Evolutionary conservation across 345 rosid genomes (phyloP).

Genomic region (Odontarrhena argentea): DNA sequence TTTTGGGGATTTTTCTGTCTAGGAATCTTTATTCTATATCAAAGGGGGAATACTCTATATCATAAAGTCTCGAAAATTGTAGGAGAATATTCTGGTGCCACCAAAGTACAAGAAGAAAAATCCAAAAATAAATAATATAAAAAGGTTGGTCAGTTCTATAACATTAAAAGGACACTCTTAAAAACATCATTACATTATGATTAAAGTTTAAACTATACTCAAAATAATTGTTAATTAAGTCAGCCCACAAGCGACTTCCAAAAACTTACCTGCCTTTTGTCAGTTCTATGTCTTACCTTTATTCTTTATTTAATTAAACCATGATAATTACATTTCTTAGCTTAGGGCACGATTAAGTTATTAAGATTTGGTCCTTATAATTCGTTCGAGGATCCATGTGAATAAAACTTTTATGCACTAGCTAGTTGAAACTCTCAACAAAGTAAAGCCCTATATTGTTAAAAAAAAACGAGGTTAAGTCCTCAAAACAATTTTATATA

Average conservation of each 20-base stretch:
- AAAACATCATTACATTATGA: constrained; percentile 93
- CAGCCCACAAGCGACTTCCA: constrained; percentile 85
- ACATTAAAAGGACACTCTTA: constrained; percentile 31
- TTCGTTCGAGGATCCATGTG: constrained; percentile 6
- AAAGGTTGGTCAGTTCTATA: constrained; percentile 28
- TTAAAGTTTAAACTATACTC: constrained; percentile 49
- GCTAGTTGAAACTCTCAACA: constrained; percentile 25
- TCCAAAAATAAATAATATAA: constrained; percentile 61
- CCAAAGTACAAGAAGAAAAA: constrained; percentile 81
- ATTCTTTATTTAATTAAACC: constrained; percentile 24
- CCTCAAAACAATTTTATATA: constrained; percentile 3
- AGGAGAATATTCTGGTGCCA: constrained; percentile 93
- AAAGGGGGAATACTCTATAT: constrained; percentile 20
- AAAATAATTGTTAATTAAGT: constrained; percentile 56
- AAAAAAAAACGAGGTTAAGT: not conserved
- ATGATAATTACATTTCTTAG: constrained; percentile 21
- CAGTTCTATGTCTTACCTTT: constrained; percentile 66
- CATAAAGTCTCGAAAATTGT: constrained; percentile 52
- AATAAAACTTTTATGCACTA: constrained; percentile 6
- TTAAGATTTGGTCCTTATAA: not conserved
- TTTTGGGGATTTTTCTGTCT: not conserved
- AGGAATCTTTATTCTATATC: constrained; percentile 26
- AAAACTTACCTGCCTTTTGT: constrained; percentile 89
- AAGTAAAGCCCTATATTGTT: not conserved
- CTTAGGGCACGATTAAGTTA: constrained; percentile 28